Conservation (phyloP, 805 yeast species). For the Candida xyloterini region DNA sequence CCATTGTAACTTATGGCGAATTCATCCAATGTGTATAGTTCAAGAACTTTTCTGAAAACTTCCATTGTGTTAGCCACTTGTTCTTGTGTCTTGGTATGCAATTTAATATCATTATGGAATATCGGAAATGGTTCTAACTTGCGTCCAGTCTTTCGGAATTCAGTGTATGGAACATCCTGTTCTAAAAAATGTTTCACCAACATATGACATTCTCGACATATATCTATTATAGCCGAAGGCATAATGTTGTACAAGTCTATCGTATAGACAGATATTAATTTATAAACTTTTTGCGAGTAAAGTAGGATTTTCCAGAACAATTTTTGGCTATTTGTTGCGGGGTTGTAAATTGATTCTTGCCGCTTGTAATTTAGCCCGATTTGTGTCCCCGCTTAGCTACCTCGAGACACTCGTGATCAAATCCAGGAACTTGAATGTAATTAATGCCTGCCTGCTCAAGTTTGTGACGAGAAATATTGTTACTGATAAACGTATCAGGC, state of each 20-base stretch:
- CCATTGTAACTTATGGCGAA: constrained; percentile 89
- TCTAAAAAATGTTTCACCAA: constrained; percentile 16
- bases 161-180: constrained; percentile 13
- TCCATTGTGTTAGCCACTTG: constrained; percentile 24
- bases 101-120: constrained; percentile 13
- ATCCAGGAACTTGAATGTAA: constrained; percentile 81
- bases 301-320: constrained; percentile 7
- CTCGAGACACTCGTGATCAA: constrained; percentile 62
- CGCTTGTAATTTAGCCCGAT: constrained; percentile 9
- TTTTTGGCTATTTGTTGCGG: constrained; percentile 8
- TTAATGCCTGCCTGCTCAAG: constrained; percentile 58
- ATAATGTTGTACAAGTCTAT: background rate
- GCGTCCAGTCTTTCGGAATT: background rate
- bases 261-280: background rate
- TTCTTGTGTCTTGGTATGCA: constrained; percentile 24
- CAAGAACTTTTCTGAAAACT: constrained; percentile 20
- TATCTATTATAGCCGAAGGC: constrained; percentile 19
- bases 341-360: background rate
- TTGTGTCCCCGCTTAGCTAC: constrained; percentile 76
- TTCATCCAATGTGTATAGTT: constrained; percentile 37
- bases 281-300: constrained; percentile 1
- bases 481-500: constrained; percentile 83
- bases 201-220: constrained; percentile 23
- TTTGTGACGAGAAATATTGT: constrained; percentile 60
- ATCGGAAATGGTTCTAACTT: constrained; percentile 16